A percentile compares a stretch with the other conserved stretches of the same genome.
phyloP scores from a whole-genome alignment of 139 green algal genomes.

The Tetraselmis chui region DNA sequence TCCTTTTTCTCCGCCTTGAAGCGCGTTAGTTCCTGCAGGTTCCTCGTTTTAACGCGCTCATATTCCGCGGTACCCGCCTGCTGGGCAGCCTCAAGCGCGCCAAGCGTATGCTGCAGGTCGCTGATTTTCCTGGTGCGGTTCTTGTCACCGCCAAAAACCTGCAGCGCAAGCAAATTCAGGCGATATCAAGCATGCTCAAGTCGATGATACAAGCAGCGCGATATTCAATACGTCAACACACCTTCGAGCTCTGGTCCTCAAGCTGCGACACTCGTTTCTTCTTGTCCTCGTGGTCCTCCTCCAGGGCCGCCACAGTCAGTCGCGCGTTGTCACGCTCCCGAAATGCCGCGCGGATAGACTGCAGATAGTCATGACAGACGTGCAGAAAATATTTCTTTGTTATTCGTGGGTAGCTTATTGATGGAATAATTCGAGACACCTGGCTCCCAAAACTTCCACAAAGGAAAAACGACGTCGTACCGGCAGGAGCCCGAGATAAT shows the following conservation, averaged over 20 bases:
- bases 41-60: conserved; percentile 37
- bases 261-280: conserved; percentile 18
- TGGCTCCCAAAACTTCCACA: too few relatives aligned
- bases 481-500: conserved; percentile 51
- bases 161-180: not conserved
- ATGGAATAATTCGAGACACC: too few relatives aligned
- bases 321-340: conserved; percentile 51
- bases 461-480: too few relatives aligned
- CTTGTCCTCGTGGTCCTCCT: conserved; percentile 40
- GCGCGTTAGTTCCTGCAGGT: conserved; percentile 22
- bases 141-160: conserved; percentile 33
- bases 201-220: too few relatives aligned
- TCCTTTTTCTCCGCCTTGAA: not conserved
- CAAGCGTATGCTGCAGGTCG: conserved; percentile 42
- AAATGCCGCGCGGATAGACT: conserved; percentile 27
- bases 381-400: too few relatives aligned
- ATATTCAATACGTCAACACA: too few relatives aligned
- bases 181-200: too few relatives aligned
- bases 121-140: conserved; percentile 26
- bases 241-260: conserved; percentile 21
- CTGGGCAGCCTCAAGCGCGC: conserved; percentile 31
- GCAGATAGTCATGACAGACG: not conserved
- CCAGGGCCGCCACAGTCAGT: conserved; percentile 54
- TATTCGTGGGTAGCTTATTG: too few relatives aligned
- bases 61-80: conserved; percentile 41